phyloP scores from a whole-genome alignment of 164 flowering plant species.

The Berberis vulgaris region DNA sequence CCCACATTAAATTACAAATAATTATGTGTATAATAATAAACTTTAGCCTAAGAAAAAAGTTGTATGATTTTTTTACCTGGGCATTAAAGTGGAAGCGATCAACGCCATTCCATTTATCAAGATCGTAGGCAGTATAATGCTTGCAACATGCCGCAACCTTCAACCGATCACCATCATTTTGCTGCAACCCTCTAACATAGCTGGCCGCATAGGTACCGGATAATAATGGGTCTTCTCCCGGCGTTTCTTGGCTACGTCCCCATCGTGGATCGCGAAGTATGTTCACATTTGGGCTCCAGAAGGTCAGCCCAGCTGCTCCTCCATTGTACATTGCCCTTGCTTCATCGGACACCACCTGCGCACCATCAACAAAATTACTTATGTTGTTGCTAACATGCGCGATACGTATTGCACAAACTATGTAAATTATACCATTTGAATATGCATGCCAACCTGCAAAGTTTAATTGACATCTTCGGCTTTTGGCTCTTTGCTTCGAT shows the following conservation, averaged over 20 bases:
- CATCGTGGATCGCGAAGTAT: conserved; percentile 85
- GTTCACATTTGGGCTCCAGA: conserved; percentile 94
- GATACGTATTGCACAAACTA: too few species aligned
- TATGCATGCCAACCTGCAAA: not conserved
- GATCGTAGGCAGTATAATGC: conserved; percentile 91
- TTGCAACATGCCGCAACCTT: conserved; percentile 94
- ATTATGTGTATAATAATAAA: not conserved
- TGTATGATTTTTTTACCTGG: conserved; percentile 26
- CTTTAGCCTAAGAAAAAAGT: too few species aligned
- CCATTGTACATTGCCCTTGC: conserved; percentile 93
- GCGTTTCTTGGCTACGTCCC: conserved; percentile 98
- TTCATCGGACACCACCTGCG: conserved; percentile 85
- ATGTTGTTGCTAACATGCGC: not conserved
- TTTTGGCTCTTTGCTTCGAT: too few species aligned
- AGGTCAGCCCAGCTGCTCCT: conserved; percentile 72
- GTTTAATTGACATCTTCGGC: too few species aligned
- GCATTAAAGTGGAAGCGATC: conserved; percentile 93
- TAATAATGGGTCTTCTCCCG: conserved; percentile 83
- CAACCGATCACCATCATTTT: conserved; percentile 40
- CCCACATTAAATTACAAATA: not conserved
- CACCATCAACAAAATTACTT: not conserved
- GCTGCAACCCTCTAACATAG: conserved; percentile 77
- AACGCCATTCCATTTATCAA: conserved; percentile 84
- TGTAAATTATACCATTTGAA: not conserved
- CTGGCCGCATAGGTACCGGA: conserved; percentile 67